A percentile compares a stretch with the other conserved stretches of the same genome.
phyloP scores from a whole-genome alignment of 2,329 filamentous ascomycete genomes.

The Colletotrichum tanaceti region DNA sequence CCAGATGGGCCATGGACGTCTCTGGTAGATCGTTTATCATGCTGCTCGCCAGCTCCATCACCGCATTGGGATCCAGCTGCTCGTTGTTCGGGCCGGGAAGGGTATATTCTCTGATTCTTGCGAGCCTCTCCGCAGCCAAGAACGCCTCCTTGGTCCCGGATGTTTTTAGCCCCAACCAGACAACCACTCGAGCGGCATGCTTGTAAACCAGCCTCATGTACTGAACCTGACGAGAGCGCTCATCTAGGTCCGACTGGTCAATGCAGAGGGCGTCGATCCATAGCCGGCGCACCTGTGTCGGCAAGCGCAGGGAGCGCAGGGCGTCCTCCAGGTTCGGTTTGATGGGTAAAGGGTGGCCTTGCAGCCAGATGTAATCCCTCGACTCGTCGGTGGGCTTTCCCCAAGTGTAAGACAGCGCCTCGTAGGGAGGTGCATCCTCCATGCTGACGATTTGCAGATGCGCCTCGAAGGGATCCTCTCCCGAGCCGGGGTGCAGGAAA shows the following conservation, averaged over 20 bases:
- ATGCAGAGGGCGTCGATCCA: conserved; percentile 47
- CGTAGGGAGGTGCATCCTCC: conserved; percentile 36
- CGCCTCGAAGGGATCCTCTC: conserved; percentile 36
- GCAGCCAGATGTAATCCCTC: conserved; percentile 34
- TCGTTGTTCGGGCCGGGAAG: conserved; percentile 5
- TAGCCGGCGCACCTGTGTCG: conserved; percentile 23
- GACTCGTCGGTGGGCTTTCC: conserved; percentile 31
- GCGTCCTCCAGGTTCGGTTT: conserved; percentile 35
- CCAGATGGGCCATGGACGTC: conserved; percentile 19
- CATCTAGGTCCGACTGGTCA: conserved; percentile 39
- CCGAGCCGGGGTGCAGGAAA: conserved; percentile 27
- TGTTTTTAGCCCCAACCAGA: conserved; percentile 32
- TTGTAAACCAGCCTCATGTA: conserved; percentile 37
- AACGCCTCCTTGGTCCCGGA: conserved; percentile 29
- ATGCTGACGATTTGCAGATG: conserved; percentile 33
- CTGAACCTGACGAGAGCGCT: conserved; percentile 34
- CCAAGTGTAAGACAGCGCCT: conserved; percentile 41
- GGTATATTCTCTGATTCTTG: conserved; percentile 29
- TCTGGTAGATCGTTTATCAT: conserved; percentile 28
- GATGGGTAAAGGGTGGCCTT: conserved; percentile 21
- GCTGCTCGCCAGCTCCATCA: conserved; percentile 17
- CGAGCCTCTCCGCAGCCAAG: conserved; percentile 25
- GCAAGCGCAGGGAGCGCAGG: conserved; percentile 28
- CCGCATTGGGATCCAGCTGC: conserved; percentile 2
- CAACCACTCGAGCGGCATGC: conserved; percentile 25